These are phyloP conservation scores for Suaeda aralocaspica DNA, from an alignment of 148 eudicot genomes.

Conservation along the genomic window DNA sequence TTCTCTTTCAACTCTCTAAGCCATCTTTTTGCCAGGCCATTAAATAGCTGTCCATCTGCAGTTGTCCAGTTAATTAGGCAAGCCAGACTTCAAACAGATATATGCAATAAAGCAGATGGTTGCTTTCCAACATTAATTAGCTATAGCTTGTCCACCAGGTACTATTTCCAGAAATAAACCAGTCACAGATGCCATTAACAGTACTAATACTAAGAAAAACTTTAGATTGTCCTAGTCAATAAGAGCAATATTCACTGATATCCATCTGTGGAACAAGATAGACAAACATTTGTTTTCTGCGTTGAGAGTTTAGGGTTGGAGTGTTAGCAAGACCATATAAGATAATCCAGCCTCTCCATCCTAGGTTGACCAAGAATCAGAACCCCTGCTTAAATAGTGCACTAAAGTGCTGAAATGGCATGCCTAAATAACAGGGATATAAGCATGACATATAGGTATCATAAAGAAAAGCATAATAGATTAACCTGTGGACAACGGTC, in stretches of 20 bases:
- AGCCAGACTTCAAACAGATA: conserved; percentile 5
- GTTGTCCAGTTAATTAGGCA: conserved; percentile 6
- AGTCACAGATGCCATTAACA: neutral
- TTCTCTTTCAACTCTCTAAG: conserved; percentile 55
- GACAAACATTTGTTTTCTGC: neutral
- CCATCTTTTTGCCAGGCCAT: conserved; percentile 65
- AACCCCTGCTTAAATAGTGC: neutral
- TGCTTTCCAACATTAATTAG: neutral
- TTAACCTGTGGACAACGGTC: neutral
- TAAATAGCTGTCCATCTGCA: conserved; percentile 52
- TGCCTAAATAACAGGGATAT: neutral
- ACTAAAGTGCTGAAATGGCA: neutral
- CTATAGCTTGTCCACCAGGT: neutral
- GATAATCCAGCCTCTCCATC: neutral
- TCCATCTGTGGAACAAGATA: neutral
- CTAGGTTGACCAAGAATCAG: neutral
- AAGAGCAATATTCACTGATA: neutral
- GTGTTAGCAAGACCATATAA: no score
- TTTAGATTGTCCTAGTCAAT: neutral
- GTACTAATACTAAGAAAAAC: neutral
- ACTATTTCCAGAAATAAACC: conserved; percentile 5
- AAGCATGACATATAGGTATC: conserved; percentile 1
- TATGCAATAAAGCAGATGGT: neutral
- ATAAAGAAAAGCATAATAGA: neutral
- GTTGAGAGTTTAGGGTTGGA: no score